Evolutionary conservation across 202 grass and related monocot species (phyloP), one percentile per base, ranked within the genome.

Genomic region (Bolboschoenoplectus hybrid): DNA sequence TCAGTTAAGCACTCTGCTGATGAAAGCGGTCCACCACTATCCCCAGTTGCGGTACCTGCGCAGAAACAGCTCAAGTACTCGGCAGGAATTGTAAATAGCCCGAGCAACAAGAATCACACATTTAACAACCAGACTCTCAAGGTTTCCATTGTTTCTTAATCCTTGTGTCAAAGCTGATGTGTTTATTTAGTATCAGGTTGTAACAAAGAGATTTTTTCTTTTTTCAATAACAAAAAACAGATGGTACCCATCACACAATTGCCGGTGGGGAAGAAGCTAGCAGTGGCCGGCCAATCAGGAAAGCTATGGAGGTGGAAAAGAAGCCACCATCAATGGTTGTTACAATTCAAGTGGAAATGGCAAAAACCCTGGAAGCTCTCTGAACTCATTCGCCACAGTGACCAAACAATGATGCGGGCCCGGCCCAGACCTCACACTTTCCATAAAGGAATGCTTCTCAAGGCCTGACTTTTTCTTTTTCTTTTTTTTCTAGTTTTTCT

Each of bases 301-400:
- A 99, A 94, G 63, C 89, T 99, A 17, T 99, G 97, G 97, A 90
- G 97, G 91, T 99, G 93, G 97, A 99, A 99, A 91, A 94, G 97
- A 83, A 99, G 93, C 77, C 97, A 99, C 70, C 97, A 94, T 75
- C 97, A 99, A 80, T 99, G 97, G 97, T 82, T 99, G 69, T 67
- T 99, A 45, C 97, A 99, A 82, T 99, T 99, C 87, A 99, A 99
- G 67, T 99, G 97, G 97, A 99, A 97, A 69, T 99, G 97, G 93
- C 97, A 99, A 84, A 99, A 99, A 83, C 93, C 97, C 0, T 99
- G 97, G 93, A 99, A 91, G 89, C 84, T 99, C 61, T 99, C 97
- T 13, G 93, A 97, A 60, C 90, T 91, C 84, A 99, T 99, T 49
- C 90, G 93, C 11, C 91, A 94, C 41, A 97, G 91, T 4, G 97